phyloP scores from a whole-genome alignment of 106 monocot genomes.

The Acorus calamus region DNA sequence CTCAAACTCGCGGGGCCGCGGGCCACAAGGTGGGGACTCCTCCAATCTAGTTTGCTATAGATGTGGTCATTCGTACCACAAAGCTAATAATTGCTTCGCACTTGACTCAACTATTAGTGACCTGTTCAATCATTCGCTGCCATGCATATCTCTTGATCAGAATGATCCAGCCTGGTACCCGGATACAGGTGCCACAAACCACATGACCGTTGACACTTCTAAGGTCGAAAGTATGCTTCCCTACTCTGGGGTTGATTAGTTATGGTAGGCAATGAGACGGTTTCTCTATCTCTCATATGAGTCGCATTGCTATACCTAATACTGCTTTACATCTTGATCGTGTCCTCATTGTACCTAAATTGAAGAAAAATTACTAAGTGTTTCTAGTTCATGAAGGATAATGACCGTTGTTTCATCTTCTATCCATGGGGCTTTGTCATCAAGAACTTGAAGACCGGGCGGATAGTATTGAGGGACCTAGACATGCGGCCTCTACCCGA shows the following conservation, averaged over 20 bases:
- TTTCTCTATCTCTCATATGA: no score
- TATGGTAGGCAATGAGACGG: conserved; percentile 1
- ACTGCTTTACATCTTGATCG: background rate
- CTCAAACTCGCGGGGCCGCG: no score
- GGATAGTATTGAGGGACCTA: background rate
- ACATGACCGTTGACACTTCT: background rate
- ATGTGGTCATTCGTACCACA: background rate
- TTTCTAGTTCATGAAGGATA: conserved; percentile 2
- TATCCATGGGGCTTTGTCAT: background rate
- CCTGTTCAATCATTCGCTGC: background rate
- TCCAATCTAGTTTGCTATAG: background rate
- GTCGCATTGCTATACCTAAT: background rate
- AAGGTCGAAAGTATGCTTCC: background rate
- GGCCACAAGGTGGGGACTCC: no score
- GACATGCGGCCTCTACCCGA: background rate
- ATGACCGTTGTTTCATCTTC: conserved; percentile 1
- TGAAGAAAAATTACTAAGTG: no score
- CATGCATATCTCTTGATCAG: conserved; percentile 1
- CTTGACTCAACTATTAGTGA: conserved; percentile 2
- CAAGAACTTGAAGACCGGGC: background rate
- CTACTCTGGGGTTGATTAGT: background rate
- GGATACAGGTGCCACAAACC: background rate
- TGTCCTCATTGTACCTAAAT: no score
- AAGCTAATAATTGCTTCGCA: background rate
- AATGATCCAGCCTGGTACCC: background rate